Conservation (phyloP, 306 rosid species). For the Cicer judaicum region DNA sequence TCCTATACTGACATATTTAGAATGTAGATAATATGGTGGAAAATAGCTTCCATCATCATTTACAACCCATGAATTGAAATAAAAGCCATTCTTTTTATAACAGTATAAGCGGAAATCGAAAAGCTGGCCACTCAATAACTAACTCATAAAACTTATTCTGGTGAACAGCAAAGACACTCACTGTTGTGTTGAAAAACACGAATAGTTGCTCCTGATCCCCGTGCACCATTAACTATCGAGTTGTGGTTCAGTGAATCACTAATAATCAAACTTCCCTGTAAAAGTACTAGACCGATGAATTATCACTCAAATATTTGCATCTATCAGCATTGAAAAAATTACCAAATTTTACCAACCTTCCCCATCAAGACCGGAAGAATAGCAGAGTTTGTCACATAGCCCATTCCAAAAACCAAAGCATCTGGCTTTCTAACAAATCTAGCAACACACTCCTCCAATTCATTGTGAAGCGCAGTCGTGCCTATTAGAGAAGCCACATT, state of each 20-base stretch:
- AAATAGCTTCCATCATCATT: slow-evolving; percentile 6
- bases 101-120: neutral
- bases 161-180: slow-evolving; percentile 40
- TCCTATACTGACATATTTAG: neutral
- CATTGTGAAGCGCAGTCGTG: slow-evolving; percentile 67
- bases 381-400: slow-evolving; percentile 87
- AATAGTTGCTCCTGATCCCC: slow-evolving; percentile 93
- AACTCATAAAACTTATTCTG: slow-evolving; percentile 11
- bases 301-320: slow-evolving; percentile 5
- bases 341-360: slow-evolving; percentile 59
- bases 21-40: neutral
- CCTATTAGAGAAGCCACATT: slow-evolving; percentile 53
- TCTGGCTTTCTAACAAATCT: slow-evolving; percentile 57
- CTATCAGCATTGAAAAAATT: slow-evolving; percentile 5
- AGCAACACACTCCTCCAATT: slow-evolving; percentile 75
- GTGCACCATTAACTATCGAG: slow-evolving; percentile 90
- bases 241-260: slow-evolving; percentile 93
- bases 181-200: slow-evolving; percentile 88
- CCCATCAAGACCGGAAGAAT: slow-evolving; percentile 81
- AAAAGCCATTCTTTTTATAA: neutral
- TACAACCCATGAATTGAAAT: slow-evolving; percentile 3
- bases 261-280: slow-evolving; percentile 82
- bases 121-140: neutral
- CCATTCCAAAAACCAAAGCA: slow-evolving; percentile 91
- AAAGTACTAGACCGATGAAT: slow-evolving; percentile 9